phyloP scores from a whole-genome alignment of 2,329 filamentous ascomycete genomes.

The Huntiella decipiens region DNA sequence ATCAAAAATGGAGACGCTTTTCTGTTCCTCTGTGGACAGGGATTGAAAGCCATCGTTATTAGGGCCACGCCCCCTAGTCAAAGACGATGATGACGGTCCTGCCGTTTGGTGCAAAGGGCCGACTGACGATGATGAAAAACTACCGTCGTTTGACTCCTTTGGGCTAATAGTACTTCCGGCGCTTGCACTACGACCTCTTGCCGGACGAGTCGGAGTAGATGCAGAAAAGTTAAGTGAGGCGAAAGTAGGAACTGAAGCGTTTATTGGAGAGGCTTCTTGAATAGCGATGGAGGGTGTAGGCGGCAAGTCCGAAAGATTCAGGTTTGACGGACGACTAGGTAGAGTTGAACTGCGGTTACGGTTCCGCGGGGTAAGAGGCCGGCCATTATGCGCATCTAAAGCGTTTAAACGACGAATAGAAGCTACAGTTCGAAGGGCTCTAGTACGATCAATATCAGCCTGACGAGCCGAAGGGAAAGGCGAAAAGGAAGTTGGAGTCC shows the following conservation, averaged over 20 bases:
- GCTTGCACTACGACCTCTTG: too few relatives aligned
- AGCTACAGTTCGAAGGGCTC: neutral
- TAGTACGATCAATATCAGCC: neutral
- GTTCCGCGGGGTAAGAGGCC: neutral
- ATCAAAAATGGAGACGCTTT: too few relatives aligned
- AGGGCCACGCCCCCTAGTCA: too few relatives aligned
- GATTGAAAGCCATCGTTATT: too few relatives aligned
- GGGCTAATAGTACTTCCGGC: too few relatives aligned
- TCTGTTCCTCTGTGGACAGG: too few relatives aligned
- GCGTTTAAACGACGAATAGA: neutral
- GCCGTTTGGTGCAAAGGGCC: too few relatives aligned
- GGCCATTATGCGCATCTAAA: neutral
- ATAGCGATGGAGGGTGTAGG: neutral
- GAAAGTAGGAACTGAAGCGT: neutral
- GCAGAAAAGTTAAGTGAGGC: too few relatives aligned
- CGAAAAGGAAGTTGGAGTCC: slow-evolving; percentile 1
- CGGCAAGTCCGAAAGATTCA: neutral
- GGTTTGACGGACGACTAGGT: neutral
- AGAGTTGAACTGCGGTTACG: slow-evolving; percentile 3
- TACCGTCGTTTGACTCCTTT: too few relatives aligned
- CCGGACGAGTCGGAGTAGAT: too few relatives aligned
- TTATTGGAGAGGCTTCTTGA: slow-evolving; percentile 1
- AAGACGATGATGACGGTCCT: too few relatives aligned
- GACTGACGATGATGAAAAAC: too few relatives aligned
- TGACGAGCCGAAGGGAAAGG: neutral